These are phyloP conservation scores for Condylostoma magnum DNA, from an alignment of 169 alveolate species.

Conservation along the genomic window DNA sequence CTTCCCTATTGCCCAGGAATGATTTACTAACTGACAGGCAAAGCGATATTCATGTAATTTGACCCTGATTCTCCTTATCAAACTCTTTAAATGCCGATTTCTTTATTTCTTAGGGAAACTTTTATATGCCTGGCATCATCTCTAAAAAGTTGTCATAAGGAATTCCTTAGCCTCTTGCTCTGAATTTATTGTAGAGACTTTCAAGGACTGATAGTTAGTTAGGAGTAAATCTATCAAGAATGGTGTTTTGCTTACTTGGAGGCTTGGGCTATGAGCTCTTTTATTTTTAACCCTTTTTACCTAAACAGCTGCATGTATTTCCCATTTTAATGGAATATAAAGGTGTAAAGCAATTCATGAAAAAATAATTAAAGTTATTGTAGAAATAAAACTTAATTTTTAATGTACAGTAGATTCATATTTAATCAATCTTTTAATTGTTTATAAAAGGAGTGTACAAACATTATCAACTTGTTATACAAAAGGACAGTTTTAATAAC, in stretches of 20 bases:
- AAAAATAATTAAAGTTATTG: too few species aligned
- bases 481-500: too few species aligned
- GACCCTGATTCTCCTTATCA: not conserved
- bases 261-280: too few species aligned
- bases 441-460: too few species aligned
- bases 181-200: not conserved
- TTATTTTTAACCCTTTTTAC: too few species aligned
- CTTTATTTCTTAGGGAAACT: not conserved
- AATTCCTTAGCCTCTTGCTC: not conserved
- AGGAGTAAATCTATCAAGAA: constrained; percentile 5
- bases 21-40: constrained; percentile 1
- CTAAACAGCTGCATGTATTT: too few species aligned
- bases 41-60: not conserved
- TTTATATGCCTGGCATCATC: not conserved
- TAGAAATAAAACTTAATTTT: too few species aligned
- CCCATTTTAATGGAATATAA: too few species aligned
- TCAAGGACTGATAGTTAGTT: not conserved
- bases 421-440: too few species aligned
- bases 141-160: not conserved
- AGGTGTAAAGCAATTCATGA: too few species aligned
- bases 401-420: too few species aligned
- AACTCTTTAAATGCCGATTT: not conserved
- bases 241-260: not conserved
- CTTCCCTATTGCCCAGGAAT: not conserved
- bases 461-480: too few species aligned